Evolutionary conservation across 768 basidiomycete genomes (phyloP).

Genomic region (Clavaria fumosa): DNA sequence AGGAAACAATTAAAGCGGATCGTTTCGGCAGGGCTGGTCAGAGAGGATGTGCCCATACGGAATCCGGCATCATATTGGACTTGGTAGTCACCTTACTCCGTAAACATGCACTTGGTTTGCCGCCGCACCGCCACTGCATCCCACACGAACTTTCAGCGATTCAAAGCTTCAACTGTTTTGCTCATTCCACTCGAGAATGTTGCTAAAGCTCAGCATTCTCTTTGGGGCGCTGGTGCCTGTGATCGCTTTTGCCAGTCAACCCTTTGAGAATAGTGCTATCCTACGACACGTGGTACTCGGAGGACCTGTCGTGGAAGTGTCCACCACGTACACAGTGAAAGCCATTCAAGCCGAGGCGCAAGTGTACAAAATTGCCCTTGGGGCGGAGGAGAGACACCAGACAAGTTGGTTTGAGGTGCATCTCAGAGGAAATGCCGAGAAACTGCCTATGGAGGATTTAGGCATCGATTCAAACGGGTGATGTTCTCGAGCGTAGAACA

Average conservation of each 20-base stretch:
- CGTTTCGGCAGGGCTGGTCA: conserved; percentile 61
- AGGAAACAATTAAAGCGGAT: conserved; percentile 58
- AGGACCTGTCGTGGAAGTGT: conserved; percentile 76
- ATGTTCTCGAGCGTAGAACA: too few relatives aligned
- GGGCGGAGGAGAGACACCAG: conserved; percentile 41
- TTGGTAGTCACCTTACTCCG: conserved; percentile 34
- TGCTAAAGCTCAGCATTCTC: conserved; percentile 33
- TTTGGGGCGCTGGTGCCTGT: conserved; percentile 26
- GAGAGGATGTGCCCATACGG: conserved; percentile 69
- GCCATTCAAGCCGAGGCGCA: conserved; percentile 45
- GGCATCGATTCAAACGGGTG: conserved; percentile 37
- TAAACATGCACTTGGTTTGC: background rate
- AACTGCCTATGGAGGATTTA: conserved; percentile 36
- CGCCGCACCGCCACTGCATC: too few relatives aligned
- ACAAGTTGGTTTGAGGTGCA: conserved; percentile 72
- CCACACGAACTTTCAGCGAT: too few relatives aligned
- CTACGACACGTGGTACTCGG: conserved; percentile 83
- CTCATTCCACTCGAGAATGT: conserved; percentile 32
- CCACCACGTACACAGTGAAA: conserved; percentile 76
- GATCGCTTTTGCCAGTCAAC: conserved; percentile 25
- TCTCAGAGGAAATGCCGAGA: conserved; percentile 50
- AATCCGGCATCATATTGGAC: conserved; percentile 62
- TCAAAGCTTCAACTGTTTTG: background rate
- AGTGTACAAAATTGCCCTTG: conserved; percentile 54
- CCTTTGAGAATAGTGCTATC: conserved; percentile 81